phyloP scores from a whole-genome alignment of 139 green algal species.

The Volvox africanus region DNA sequence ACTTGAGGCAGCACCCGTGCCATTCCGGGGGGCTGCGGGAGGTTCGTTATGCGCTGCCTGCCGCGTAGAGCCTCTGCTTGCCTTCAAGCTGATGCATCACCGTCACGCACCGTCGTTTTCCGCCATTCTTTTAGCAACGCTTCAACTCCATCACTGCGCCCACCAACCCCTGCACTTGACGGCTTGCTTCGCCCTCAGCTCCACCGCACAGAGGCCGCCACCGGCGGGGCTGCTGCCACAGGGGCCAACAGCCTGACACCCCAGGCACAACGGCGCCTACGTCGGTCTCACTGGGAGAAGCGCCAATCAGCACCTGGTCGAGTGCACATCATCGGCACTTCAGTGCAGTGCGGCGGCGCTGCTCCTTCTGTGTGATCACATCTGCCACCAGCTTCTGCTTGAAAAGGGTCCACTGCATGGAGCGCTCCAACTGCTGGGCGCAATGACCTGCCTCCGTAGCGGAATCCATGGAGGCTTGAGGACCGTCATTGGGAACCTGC shows the following conservation, averaged over 20 bases:
- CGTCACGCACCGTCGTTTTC: too few relatives aligned
- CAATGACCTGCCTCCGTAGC: not conserved
- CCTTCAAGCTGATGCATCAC: too few relatives aligned
- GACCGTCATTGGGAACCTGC: conserved; percentile 31
- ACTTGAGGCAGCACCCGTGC: too few relatives aligned
- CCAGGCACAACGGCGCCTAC: too few relatives aligned
- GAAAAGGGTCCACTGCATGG: conserved; percentile 39
- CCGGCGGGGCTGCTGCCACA: not conserved
- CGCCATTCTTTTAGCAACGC: too few relatives aligned
- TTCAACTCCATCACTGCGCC: too few relatives aligned
- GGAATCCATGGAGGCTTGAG: not conserved
- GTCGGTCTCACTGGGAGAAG: too few relatives aligned
- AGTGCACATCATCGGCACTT: not conserved
- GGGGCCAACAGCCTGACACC: too few relatives aligned
- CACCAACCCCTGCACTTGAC: not conserved
- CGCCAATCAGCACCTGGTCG: too few relatives aligned
- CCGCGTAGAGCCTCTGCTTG: too few relatives aligned
- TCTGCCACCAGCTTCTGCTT: conserved; percentile 43
- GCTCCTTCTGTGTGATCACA: conserved; percentile 18
- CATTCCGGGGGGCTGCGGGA: too few relatives aligned
- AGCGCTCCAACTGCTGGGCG: conserved; percentile 31
- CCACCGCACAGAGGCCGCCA: not conserved
- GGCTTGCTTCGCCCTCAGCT: not conserved
- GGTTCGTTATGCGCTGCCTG: too few relatives aligned
- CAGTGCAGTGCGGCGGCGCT: conserved; percentile 6